Conservation (phyloP, 2,329 filamentous ascomycete species). For the Aspergillus pseudoterreus region DNA sequence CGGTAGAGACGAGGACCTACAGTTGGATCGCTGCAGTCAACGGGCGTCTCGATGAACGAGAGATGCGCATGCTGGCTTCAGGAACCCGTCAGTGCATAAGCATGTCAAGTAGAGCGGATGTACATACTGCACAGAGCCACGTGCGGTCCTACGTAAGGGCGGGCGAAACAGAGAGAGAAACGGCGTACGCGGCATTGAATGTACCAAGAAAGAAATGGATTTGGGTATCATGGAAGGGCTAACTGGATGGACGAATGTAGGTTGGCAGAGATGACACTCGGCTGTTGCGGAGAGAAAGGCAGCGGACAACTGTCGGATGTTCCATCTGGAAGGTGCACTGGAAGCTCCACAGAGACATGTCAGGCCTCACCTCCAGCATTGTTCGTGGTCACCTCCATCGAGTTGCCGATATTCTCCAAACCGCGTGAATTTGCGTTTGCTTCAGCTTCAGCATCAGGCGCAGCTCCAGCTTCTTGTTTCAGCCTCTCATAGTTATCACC, state of each 20-base stretch:
- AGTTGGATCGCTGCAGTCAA: slow-evolving; percentile 23
- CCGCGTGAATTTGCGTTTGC: slow-evolving; percentile 27
- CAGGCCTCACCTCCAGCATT: slow-evolving; percentile 24
- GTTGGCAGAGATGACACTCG: too few species aligned
- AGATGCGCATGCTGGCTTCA: slow-evolving; percentile 17
- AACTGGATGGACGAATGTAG: not conserved
- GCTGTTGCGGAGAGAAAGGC: not conserved
- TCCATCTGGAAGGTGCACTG: slow-evolving; percentile 2
- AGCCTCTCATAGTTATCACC: slow-evolving; percentile 66
- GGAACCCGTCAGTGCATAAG: not conserved
- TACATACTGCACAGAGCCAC: slow-evolving; percentile 21
- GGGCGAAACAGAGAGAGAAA: slow-evolving; percentile 31
- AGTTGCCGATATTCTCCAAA: slow-evolving; percentile 36
- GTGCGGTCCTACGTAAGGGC: slow-evolving; percentile 16
- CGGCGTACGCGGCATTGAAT: slow-evolving; percentile 25
- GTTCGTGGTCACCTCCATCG: slow-evolving; percentile 22
- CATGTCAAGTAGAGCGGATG: not conserved
- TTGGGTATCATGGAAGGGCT: slow-evolving; percentile 13
- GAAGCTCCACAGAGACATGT: slow-evolving; percentile 2
- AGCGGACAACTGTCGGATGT: not conserved
- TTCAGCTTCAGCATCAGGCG: slow-evolving; percentile 22
- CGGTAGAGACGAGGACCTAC: slow-evolving; percentile 33
- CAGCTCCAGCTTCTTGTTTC: slow-evolving; percentile 41
- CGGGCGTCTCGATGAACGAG: slow-evolving; percentile 34
- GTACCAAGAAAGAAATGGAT: slow-evolving; percentile 1